These are phyloP conservation scores for Solanum appendiculatum DNA, from an alignment of 257 asterid genomes.

Conservation along the genomic window DNA sequence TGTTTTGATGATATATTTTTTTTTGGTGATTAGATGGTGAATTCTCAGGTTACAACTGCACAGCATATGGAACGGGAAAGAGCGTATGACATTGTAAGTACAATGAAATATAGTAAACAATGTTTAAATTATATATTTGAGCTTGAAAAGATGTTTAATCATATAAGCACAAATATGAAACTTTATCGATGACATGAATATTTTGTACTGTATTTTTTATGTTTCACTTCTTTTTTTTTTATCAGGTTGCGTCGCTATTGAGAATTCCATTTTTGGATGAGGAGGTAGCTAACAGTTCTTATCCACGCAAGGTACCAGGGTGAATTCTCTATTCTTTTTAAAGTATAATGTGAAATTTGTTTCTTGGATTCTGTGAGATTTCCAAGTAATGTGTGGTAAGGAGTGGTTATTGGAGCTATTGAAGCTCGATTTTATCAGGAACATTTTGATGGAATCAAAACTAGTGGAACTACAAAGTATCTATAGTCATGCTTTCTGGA, in stretches of 20 bases:
- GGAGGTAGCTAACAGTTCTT: conserved; percentile 52
- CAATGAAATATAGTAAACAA: not conserved
- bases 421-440: not conserved
- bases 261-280: conserved; percentile 87
- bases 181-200: not conserved
- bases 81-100: conserved; percentile 90
- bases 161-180: not conserved
- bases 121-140: not conserved
- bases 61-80: conserved; percentile 96
- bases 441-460: not conserved
- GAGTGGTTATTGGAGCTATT: not conserved
- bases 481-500: not conserved
- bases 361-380: not conserved
- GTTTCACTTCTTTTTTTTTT: not conserved
- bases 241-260: conserved; percentile 81
- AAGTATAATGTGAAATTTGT: not conserved
- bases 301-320: conserved; percentile 59
- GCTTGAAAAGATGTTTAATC: not conserved
- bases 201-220: not conserved
- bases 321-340: not conserved
- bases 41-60: conserved; percentile 85
- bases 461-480: not conserved
- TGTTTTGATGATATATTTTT: not conserved
- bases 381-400: not conserved
- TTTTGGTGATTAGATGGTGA: conserved; percentile 41